Base-by-base conservation (phyloP, 371 early-diverging fungal species). In the Mucor ambiguus region DNA sequence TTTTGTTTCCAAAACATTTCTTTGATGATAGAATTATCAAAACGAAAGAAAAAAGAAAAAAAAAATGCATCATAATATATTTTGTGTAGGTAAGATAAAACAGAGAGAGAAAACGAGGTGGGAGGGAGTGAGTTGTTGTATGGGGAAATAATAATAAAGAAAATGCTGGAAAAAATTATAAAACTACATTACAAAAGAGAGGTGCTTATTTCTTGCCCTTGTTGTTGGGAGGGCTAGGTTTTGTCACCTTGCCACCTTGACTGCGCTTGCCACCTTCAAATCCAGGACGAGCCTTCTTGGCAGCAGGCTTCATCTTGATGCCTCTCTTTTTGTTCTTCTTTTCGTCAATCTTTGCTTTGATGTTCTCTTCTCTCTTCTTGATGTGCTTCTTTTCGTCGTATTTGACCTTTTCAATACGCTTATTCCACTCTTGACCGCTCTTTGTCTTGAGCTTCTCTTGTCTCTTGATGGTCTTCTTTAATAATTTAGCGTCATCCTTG, bases 401-500 rank as follows among this genome's bases (percentile, higher is more conserved):
- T 55, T 80, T 82, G 37, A 91, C 85, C 54, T 85, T 83, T 16
- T 89, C 78, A 66, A 85, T 82, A 64, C 96, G 91, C 29, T 93
- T 88, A n/a, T 73, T 83, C 95, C 95, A 98, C 64, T 91, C 90
- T 58, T 89, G 80, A 24, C 85, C 75, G 69, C 91, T 90, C 90
- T 93, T 95, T 71, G 77, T 79, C 90, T 98, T 98, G 58, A 77
- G 74, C 70, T 90, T 85, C 69, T 93, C 90, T 68, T 90, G 86
- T 64, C 93, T 88, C 81, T 95, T 95, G 63, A 98, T 86, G 0
- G 93, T 91, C 85, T 95, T 95, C 77, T 96, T 95, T 62, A 98
- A 77, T 48, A 96, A 78, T 72, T 90, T 92, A 44, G 89, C 72
- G 63, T 98, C 94, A 70, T 98, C 98, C 77, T 93, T 93, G 65